phyloP scores from a whole-genome alignment of 2,329 filamentous ascomycete genomes.

The Pseudocercospora macadamiae region DNA sequence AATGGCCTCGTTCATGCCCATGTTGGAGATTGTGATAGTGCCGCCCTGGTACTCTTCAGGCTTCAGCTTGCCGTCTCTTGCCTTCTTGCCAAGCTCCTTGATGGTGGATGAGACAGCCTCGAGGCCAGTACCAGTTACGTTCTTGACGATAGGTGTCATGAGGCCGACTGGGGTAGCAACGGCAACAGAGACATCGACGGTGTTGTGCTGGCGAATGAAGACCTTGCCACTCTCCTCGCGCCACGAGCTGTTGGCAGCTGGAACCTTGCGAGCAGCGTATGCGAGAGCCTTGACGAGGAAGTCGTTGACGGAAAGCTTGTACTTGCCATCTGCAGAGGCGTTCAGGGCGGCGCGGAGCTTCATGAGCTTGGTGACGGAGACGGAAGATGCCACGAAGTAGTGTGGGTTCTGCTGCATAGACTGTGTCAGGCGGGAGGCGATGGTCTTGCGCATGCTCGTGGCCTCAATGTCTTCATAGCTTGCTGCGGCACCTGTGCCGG shows the following conservation, averaged over 20 bases:
- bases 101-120: constrained; percentile 84
- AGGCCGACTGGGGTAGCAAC: constrained; percentile 91
- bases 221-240: constrained; percentile 69
- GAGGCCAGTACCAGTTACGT: constrained; percentile 83
- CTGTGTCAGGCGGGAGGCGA: constrained; percentile 85
- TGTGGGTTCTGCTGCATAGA: constrained; percentile 94
- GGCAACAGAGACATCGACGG: constrained; percentile 91
- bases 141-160: constrained; percentile 96
- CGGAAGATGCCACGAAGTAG: constrained; percentile 90
- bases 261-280: constrained; percentile 88
- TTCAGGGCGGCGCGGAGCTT: constrained; percentile 96
- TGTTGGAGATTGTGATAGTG: constrained; percentile 99
- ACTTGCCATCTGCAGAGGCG: constrained; percentile 82
- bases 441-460: constrained; percentile 96
- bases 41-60: constrained; percentile 99
- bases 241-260: constrained; percentile 95
- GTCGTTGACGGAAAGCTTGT: constrained; percentile 99
- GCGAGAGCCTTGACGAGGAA: constrained; percentile 97
- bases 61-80: constrained; percentile 96
- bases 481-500: constrained; percentile 59
- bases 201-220: constrained; percentile 89
- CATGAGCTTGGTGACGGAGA: constrained; percentile 92
- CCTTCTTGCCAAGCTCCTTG: constrained; percentile 96
- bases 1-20: constrained; percentile 98
- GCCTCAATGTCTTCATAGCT: constrained; percentile 82